These are phyloP conservation scores for Hymenoscyphus fructigenus DNA, from an alignment of 2,329 filamentous ascomycete species.

Conservation along the genomic window DNA sequence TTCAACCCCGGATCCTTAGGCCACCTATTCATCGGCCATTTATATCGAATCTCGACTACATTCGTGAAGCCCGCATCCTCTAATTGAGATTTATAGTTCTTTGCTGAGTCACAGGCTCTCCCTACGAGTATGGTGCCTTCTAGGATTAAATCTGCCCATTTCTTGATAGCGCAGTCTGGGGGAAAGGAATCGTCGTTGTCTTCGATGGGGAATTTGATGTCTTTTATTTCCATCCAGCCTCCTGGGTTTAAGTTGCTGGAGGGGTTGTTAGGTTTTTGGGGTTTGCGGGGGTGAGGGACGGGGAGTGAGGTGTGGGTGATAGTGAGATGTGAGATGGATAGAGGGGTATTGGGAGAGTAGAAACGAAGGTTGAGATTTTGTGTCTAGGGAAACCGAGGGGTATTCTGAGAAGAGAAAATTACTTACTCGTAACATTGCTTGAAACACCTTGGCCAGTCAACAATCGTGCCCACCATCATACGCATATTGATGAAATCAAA, in stretches of 20 bases:
- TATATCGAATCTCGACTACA: slow-evolving; percentile 43
- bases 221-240: slow-evolving; percentile 37
- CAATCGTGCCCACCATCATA: slow-evolving; percentile 21
- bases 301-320: background rate
- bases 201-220: slow-evolving; percentile 30
- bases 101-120: slow-evolving; percentile 36
- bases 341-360: background rate
- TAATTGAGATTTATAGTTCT: slow-evolving; percentile 19
- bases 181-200: slow-evolving; percentile 38
- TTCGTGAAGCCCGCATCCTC: slow-evolving; percentile 27
- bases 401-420: background rate
- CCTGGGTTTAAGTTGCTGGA: slow-evolving; percentile 30
- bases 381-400: background rate
- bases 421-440: slow-evolving; percentile 16
- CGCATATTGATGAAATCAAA: slow-evolving; percentile 61
- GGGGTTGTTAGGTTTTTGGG: background rate
- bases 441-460: slow-evolving; percentile 18
- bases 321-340: background rate
- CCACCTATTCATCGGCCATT: slow-evolving; percentile 52
- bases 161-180: slow-evolving; percentile 13
- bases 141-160: slow-evolving; percentile 31
- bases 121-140: slow-evolving; percentile 36
- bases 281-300: background rate
- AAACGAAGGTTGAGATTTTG: too few relatives aligned
- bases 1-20: slow-evolving; percentile 44